phyloP scores from a whole-genome alignment of 176 grass and related monocot genomes.

The Musa itinerans region DNA sequence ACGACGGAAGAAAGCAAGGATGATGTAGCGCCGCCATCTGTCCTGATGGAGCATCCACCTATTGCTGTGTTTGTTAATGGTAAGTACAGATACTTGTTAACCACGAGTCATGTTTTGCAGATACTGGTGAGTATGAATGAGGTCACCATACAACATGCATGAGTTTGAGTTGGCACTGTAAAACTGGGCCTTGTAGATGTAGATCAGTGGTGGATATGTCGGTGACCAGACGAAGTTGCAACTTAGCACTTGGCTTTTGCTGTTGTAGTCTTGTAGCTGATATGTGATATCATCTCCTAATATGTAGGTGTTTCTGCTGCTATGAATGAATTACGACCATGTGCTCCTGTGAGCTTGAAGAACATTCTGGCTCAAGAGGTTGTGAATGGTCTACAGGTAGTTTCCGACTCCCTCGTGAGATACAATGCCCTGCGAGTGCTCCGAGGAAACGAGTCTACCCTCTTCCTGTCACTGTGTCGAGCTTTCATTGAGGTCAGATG shows the following conservation, averaged over 20 bases:
- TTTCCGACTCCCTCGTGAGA: constrained; percentile 85
- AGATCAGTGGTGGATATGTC: not conserved
- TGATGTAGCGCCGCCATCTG: constrained; percentile 84
- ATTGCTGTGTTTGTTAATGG: constrained; percentile 97
- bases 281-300: not conserved
- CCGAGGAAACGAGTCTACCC: constrained; percentile 72
- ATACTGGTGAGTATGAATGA: not conserved
- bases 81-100: constrained; percentile 19
- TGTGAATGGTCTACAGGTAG: constrained; percentile 62
- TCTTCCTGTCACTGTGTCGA: constrained; percentile 84
- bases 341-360: constrained; percentile 80
- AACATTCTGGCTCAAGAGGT: constrained; percentile 72
- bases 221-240: too few species aligned
- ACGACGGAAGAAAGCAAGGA: constrained; percentile 59
- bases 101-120: not conserved
- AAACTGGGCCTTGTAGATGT: not conserved
- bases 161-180: not conserved
- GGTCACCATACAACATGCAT: not conserved
- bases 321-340: constrained; percentile 93
- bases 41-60: constrained; percentile 95
- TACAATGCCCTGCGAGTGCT: constrained; percentile 94
- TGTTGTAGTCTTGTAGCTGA: constrained; percentile 13
- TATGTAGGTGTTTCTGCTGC: constrained; percentile 78
- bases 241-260: not conserved
- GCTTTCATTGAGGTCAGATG: constrained; percentile 70